Conservation (phyloP, 2,329 filamentous ascomycete genomes). For the Fusarium sp. region DNA sequence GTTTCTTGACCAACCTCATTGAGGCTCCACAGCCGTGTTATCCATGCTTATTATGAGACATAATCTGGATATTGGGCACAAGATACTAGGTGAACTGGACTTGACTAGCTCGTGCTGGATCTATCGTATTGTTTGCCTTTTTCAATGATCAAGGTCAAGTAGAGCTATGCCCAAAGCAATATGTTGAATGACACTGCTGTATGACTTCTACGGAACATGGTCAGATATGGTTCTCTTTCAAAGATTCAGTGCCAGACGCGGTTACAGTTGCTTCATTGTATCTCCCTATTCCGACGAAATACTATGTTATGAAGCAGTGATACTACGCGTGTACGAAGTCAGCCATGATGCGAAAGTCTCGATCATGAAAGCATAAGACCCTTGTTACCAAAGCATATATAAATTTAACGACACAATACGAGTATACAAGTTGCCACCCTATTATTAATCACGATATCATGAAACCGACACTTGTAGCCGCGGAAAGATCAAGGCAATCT, state of each 20-base stretch:
- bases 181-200: background rate
- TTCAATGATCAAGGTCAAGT: constrained; percentile 6
- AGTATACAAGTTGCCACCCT: background rate
- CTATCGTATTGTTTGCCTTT: background rate
- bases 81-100: background rate
- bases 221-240: background rate
- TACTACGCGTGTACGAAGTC: background rate
- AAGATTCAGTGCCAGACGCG: background rate
- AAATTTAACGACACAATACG: too few relatives aligned
- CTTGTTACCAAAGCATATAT: background rate
- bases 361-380: background rate
- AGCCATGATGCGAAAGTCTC: background rate
- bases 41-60: background rate
- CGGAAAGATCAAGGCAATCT: background rate
- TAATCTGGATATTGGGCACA: background rate
- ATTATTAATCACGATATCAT: background rate
- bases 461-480: background rate
- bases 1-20: background rate
- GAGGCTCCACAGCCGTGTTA: background rate
- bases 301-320: background rate
- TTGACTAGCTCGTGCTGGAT: background rate
- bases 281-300: background rate
- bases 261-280: background rate
- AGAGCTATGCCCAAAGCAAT: background rate
- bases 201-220: background rate